These are phyloP conservation scores for Xenoacremonium recifei DNA, from an alignment of 2,329 filamentous ascomycete genomes.

Conservation along the genomic window DNA sequence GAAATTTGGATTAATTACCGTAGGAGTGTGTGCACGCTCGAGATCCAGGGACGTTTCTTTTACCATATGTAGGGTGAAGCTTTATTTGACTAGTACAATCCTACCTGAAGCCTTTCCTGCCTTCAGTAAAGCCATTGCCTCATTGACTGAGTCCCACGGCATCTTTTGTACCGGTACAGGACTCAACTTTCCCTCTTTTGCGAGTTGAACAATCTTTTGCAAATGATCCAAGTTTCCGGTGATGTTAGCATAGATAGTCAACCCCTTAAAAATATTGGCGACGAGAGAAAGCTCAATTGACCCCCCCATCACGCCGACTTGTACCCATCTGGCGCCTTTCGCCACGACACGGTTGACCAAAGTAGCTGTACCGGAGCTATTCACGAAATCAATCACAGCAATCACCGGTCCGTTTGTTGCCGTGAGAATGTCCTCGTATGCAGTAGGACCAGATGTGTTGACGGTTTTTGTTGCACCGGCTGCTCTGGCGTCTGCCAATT, in stretches of 20 bases:
- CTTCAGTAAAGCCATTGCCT: conserved; percentile 10
- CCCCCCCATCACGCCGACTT: conserved; percentile 13
- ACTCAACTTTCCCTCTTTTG: conserved; percentile 6
- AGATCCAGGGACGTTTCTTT: too few species aligned
- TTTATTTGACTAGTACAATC: conserved; percentile 2
- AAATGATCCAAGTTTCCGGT: conserved; percentile 9
- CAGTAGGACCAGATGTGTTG: conserved; percentile 2
- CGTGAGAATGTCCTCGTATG: conserved; percentile 4
- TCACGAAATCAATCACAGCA: conserved; percentile 11
- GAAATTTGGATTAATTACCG: too few species aligned
- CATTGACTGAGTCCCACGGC: conserved; percentile 9
- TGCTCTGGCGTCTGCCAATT: conserved; percentile 1
- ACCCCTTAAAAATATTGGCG: conserved; percentile 10
- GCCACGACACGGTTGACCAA: conserved; percentile 3
- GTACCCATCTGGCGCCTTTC: conserved; percentile 2
- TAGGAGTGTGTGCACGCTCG: too few species aligned
- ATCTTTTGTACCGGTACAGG: conserved; percentile 7
- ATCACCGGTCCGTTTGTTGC: conserved; percentile 7
- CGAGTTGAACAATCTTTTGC: conserved; percentile 4
- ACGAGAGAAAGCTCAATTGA: conserved; percentile 12
- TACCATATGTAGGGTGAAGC: too few species aligned
- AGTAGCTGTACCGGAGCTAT: conserved; percentile 5
- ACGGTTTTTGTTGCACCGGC: conserved; percentile 10
- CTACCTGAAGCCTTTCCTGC: conserved; percentile 5
- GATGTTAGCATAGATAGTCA: conserved; percentile 12